phyloP scores from a whole-genome alignment of 1,284 basidiomycete genomes.

The Papiliotrema fonsecae region DNA sequence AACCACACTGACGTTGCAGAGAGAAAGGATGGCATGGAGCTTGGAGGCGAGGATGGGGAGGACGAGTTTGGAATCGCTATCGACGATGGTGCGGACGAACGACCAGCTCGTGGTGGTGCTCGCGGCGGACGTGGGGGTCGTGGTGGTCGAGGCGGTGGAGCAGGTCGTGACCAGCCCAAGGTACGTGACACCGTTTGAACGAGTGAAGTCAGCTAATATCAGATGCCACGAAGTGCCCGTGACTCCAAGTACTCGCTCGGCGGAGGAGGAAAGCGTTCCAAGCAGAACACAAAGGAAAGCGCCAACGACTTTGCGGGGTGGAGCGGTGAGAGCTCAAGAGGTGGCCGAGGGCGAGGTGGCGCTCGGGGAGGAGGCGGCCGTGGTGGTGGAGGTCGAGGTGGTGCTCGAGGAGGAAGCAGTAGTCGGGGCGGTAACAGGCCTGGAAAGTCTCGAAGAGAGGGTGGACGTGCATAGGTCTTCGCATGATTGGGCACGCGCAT shows the following conservation, averaged over 20 bases:
- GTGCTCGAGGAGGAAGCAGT: slow-evolving; percentile 13
- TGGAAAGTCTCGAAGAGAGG: slow-evolving; percentile 25
- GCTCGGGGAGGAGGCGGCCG: slow-evolving; percentile 41
- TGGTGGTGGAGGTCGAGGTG: slow-evolving; percentile 13
- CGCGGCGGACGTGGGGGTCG: slow-evolving; percentile 39
- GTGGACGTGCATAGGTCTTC: slow-evolving; percentile 13
- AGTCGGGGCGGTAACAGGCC: slow-evolving; percentile 14
- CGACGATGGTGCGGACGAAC: slow-evolving; percentile 73
- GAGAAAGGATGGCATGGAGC: slow-evolving; percentile 76
- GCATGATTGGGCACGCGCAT: background rate
- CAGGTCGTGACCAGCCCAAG: slow-evolving; percentile 41
- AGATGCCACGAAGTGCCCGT: slow-evolving; percentile 61
- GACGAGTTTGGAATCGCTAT: slow-evolving; percentile 72
- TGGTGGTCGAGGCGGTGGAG: slow-evolving; percentile 32
- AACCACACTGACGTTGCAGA: slow-evolving; percentile 51
- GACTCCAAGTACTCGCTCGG: slow-evolving; percentile 80
- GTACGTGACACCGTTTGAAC: slow-evolving; percentile 13
- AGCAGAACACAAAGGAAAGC: slow-evolving; percentile 74
- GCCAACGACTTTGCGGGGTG: slow-evolving; percentile 64
- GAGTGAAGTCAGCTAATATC: background rate
- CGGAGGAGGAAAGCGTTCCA: slow-evolving; percentile 58
- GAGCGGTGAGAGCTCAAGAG: slow-evolving; percentile 26
- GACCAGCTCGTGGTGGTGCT: slow-evolving; percentile 60
- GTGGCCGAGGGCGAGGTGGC: slow-evolving; percentile 37
- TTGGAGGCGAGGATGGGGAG: slow-evolving; percentile 61